A percentile compares a stretch with the other conserved stretches of the same genome.
Conservation (phyloP, 495 filamentous ascomycete species). For the Coniosporium apollinis region DNA sequence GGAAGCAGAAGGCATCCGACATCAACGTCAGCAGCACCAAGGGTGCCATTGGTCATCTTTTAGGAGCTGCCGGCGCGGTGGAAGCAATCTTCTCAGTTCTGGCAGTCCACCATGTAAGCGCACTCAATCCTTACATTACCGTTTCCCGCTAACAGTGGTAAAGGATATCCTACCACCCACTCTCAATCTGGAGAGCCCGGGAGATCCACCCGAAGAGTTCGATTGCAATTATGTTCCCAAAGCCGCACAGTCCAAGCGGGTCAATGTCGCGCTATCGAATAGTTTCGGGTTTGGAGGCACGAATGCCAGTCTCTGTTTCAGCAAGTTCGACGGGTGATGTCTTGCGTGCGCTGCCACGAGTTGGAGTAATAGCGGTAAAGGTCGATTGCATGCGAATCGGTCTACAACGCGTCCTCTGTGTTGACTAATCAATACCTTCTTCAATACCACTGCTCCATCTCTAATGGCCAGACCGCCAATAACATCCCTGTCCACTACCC, state of each 20-base stretch:
- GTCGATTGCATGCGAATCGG: too few relatives aligned
- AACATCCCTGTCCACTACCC: too few relatives aligned
- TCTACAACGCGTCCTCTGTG: too few relatives aligned
- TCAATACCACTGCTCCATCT: too few relatives aligned
- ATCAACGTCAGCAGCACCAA: constrained; percentile 87
- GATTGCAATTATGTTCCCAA: constrained; percentile 77
- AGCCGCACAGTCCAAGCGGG: constrained; percentile 45
- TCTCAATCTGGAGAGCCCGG: constrained; percentile 56
- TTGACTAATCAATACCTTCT: too few relatives aligned
- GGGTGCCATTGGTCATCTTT: constrained; percentile 78
- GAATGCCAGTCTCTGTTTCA: constrained; percentile 81
- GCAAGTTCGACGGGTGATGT: constrained; percentile 27
- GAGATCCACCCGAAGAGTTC: constrained; percentile 38
- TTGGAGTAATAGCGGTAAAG: too few relatives aligned
- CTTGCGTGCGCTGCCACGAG: too few relatives aligned
- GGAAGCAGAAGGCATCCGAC: constrained; percentile 39
- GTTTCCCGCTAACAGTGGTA: too few relatives aligned
- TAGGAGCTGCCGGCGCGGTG: constrained; percentile 78
- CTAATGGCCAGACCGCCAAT: too few relatives aligned
- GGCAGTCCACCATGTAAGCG: constrained; percentile 56
- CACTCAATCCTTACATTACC: too few relatives aligned
- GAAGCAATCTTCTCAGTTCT: constrained; percentile 75
- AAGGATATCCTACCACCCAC: constrained; percentile 77
- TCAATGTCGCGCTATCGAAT: constrained; percentile 72
- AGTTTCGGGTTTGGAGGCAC: constrained; percentile 98